Percentiles rank a stretch among this genome's conserved stretches.
phyloP scores from a whole-genome alignment of 805 yeast species.

The Candida odintsovae region DNA sequence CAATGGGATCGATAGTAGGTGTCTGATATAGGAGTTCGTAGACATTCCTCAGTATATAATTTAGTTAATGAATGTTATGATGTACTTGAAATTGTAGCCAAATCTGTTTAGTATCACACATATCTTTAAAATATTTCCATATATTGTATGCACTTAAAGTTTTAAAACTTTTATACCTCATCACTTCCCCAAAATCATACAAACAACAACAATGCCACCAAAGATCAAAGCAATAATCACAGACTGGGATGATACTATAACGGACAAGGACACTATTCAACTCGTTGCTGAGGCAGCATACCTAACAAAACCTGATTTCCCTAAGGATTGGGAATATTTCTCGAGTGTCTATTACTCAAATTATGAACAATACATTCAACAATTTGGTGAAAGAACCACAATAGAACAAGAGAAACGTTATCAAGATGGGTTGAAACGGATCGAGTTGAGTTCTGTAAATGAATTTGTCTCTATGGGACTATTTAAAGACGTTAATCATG shows the following conservation, averaged over 20 bases:
- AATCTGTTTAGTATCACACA: too few relatives aligned
- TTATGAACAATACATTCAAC: conserved; percentile 26
- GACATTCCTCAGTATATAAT: conserved; percentile 13
- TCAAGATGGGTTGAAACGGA: conserved; percentile 37
- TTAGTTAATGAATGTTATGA: too few relatives aligned
- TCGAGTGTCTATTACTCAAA: conserved; percentile 35
- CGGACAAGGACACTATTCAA: conserved; percentile 47
- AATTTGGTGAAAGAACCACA: conserved; percentile 27
- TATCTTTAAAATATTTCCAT: too few relatives aligned
- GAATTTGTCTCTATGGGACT: conserved; percentile 33
- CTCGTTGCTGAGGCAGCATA: conserved; percentile 47
- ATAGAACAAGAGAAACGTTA: conserved; percentile 38
- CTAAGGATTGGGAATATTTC: conserved; percentile 38
- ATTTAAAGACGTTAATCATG: conserved; percentile 36
- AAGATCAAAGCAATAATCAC: conserved; percentile 30
- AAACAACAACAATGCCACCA: conserved; percentile 3
- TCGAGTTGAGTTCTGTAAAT: conserved; percentile 44
- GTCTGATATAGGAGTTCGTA: conserved; percentile 28
- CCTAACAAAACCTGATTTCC: conserved; percentile 28
- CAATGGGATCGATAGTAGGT: conserved; percentile 18
- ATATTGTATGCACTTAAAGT: not conserved
- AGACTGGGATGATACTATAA: conserved; percentile 68
- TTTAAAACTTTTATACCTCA: not conserved
- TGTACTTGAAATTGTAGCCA: too few relatives aligned
- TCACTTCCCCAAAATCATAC: not conserved